Evolutionary conservation across 495 filamentous ascomycete genomes (phyloP).

Genomic region (Aspergillus incahuasiensis): DNA sequence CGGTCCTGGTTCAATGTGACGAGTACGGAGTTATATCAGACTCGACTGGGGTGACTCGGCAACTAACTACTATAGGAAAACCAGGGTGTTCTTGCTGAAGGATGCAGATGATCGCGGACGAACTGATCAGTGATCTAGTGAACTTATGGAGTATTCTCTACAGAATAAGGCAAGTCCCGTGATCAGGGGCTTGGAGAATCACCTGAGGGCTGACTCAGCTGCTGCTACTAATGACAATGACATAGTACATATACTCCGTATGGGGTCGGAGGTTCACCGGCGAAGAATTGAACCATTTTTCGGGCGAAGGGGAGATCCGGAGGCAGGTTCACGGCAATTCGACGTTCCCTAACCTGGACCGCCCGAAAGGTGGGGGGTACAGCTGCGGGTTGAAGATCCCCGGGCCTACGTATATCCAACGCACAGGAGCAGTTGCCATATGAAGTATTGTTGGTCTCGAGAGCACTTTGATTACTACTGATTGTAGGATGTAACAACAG

Average conservation of each 20-base stretch:
- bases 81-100: neutral
- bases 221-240: neutral
- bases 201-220: neutral
- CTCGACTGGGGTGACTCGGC: neutral
- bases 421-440: neutral
- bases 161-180: neutral
- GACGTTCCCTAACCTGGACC: neutral
- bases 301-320: conserved; percentile 26
- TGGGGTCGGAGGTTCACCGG: conserved; percentile 1
- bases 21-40: neutral
- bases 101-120: neutral
- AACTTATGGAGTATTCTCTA: neutral
- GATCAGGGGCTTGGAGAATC: neutral
- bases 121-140: neutral
- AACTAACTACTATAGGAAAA: neutral
- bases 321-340: conserved; percentile 15
- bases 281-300: conserved; percentile 17
- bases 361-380: conserved; percentile 5
- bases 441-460: neutral
- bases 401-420: neutral
- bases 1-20: neutral
- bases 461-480: neutral
- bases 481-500: neutral
- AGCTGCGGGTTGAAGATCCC: conserved; percentile 11
- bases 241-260: neutral